Base-by-base conservation (phyloP, 2,329 filamentous ascomycete species). In the Albophoma yamanashiensis region DNA sequence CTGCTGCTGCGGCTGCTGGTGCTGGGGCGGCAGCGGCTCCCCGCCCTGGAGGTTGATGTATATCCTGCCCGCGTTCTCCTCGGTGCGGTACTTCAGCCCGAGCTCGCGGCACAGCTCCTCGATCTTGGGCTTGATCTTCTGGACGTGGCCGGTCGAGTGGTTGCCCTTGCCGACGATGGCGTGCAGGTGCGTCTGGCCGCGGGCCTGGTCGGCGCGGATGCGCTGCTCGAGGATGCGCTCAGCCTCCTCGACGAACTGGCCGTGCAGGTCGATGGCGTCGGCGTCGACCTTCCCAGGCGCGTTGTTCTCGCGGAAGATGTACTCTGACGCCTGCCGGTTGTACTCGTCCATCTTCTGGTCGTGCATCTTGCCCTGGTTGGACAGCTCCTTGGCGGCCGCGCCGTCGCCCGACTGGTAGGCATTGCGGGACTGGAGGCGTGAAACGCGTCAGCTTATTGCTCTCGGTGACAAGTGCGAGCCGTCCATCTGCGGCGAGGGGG, bases 121-220 rank as follows among this genome's bases (percentile, higher is more conserved):
- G 52, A 97, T 91, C 62, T 89, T 83, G n/a, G 94, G 94, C 77
- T 96, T 97, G 74, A 99, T 87, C 80, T 94, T 97, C 74, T 96
- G 91, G 31, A 97, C 82, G 68, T 94, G 89, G 65, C 87, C 83
- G 12, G 76, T 78, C 57, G 86, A 91, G 76, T 99, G 94, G 73
- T 95, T 94, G 3, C 94, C 94, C 75, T 93, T 96, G 69, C 94
- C 94, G 38, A 97, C 93, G 69, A 99, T 97, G 47, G 96, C 92
- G 76, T 96, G 92, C 60, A 99, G 78, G 76, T 96, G 91, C 25
- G 79, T 84, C 76, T 96, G 88, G 0, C 90, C 90, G 42, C 84
- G 82, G 58, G 82, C 74, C 71, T 85, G 84, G 61, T 92, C 92
- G 66, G 89, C 87, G 65, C 85, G 84, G 69, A 99, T 96, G 65